Conservation (phyloP, 163 green algal genomes). For the Volvox carteri region DNA sequence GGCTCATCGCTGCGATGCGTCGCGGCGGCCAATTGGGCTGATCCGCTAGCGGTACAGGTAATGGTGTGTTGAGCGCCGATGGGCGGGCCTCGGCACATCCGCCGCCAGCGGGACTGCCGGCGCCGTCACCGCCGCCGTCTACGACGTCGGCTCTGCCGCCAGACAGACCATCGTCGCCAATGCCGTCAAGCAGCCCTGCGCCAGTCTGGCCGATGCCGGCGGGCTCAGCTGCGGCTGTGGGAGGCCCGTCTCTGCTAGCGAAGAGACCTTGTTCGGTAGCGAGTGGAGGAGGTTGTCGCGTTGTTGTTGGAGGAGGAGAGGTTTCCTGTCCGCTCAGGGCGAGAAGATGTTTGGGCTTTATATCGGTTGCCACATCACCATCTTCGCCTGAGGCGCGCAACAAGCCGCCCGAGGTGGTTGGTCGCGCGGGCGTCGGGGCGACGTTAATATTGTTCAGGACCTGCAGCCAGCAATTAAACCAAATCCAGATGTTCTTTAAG, state of each 20-base stretch:
- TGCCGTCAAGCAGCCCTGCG: background rate
- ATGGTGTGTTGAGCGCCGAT: background rate
- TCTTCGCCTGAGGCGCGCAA: background rate
- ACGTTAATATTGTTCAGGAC: slow-evolving; percentile 32
- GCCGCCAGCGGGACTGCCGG: background rate
- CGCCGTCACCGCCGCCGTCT: background rate
- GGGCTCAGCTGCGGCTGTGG: background rate
- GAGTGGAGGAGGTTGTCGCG: no score
- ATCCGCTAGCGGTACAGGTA: background rate
- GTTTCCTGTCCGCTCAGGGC: background rate
- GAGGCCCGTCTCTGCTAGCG: background rate
- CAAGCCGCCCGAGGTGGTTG: background rate
- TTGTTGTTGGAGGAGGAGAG: background rate
- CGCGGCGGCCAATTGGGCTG: background rate
- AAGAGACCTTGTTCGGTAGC: background rate
- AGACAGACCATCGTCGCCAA: background rate
- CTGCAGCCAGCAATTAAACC: background rate
- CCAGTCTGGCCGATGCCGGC: background rate
- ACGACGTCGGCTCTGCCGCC: background rate
- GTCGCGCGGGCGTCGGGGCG: background rate
- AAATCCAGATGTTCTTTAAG: no score
- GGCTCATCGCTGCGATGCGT: background rate
- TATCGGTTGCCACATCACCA: background rate
- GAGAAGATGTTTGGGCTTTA: background rate
- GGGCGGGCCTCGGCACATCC: background rate